A percentile compares a stretch with the other conserved stretches of the same genome.
phyloP scores from a whole-genome alignment of 2,329 filamentous ascomycete genomes.

The Helotiales sp. region DNA sequence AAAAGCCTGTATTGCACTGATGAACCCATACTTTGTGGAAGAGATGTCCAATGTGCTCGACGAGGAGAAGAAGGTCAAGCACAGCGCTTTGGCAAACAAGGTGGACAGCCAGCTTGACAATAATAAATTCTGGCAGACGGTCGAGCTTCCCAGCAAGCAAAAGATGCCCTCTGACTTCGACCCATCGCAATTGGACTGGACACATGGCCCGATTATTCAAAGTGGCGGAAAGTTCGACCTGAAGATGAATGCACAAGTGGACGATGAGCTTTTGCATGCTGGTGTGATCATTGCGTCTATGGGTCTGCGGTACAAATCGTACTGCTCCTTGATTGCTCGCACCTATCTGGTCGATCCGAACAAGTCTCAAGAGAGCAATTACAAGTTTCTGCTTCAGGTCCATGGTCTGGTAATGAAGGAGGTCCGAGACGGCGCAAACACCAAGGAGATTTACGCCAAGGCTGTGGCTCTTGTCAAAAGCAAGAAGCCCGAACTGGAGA shows the following conservation, averaged over 20 bases:
- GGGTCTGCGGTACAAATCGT: slow-evolving; percentile 93
- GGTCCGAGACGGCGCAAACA: slow-evolving; percentile 81
- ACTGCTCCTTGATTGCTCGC: slow-evolving; percentile 88
- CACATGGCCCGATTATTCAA: slow-evolving; percentile 86
- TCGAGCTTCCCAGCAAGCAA: slow-evolving; percentile 69
- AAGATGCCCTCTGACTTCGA: slow-evolving; percentile 91
- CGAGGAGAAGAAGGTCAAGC: slow-evolving; percentile 95
- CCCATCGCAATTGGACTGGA: slow-evolving; percentile 89
- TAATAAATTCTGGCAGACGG: slow-evolving; percentile 86
- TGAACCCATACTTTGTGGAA: slow-evolving; percentile 96
- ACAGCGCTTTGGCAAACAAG: slow-evolving; percentile 83
- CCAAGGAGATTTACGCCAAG: slow-evolving; percentile 92
- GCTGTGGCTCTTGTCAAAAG: slow-evolving; percentile 79
- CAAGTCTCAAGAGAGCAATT: slow-evolving; percentile 92
- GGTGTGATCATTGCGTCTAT: slow-evolving; percentile 93
- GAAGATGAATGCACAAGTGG: slow-evolving; percentile 76
- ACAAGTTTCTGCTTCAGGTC: slow-evolving; percentile 83
- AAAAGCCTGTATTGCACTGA: slow-evolving; percentile 89
- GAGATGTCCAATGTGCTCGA: slow-evolving; percentile 97
- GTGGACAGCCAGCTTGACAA: slow-evolving; percentile 93
- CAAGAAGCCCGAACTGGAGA: slow-evolving; percentile 94
- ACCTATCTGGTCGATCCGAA: slow-evolving; percentile 98
- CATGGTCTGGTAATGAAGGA: slow-evolving; percentile 92
- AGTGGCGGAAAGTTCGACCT: slow-evolving; percentile 96
- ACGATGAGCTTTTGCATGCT: slow-evolving; percentile 82